A percentile compares a stretch with the other conserved stretches of the same genome.
Evolutionary conservation across 805 yeast genomes (phyloP).

Genomic region (Hanseniaspora thailandica): DNA sequence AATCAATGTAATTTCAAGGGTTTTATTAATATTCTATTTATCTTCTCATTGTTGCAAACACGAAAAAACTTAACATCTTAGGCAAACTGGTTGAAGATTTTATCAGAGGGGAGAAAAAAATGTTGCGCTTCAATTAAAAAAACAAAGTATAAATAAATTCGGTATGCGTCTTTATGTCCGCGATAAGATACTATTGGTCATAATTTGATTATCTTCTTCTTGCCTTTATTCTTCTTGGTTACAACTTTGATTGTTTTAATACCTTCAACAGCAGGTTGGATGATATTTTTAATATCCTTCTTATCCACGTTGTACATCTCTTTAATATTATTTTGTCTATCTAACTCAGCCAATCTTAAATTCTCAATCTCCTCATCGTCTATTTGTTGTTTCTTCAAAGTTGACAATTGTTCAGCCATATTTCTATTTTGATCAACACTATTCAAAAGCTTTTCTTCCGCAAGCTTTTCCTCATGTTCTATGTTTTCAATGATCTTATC

Average conservation of each 20-base stretch:
- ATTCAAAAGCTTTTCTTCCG: slow-evolving; percentile 1
- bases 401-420: neutral
- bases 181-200: neutral
- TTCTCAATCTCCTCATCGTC: slow-evolving; percentile 11
- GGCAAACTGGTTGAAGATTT: too few species aligned
- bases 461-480: neutral
- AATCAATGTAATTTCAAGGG: neutral
- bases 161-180: neutral
- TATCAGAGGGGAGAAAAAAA: neutral
- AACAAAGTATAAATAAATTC: neutral
- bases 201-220: slow-evolving; percentile 4
- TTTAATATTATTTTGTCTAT: neutral
- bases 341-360: neutral
- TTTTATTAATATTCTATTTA: too few species aligned
- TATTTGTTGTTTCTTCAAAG: slow-evolving; percentile 2
- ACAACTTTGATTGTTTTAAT: neutral
- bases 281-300: neutral
- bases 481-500: neutral
- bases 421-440: neutral
- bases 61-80: too few species aligned
- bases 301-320: neutral
- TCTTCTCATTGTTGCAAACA: too few species aligned
- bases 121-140: neutral
- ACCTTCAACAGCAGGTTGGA: neutral
- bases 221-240: neutral